Base-by-base conservation (phyloP, 768 basidiomycete genomes). In the Pholiota molesta region DNA sequence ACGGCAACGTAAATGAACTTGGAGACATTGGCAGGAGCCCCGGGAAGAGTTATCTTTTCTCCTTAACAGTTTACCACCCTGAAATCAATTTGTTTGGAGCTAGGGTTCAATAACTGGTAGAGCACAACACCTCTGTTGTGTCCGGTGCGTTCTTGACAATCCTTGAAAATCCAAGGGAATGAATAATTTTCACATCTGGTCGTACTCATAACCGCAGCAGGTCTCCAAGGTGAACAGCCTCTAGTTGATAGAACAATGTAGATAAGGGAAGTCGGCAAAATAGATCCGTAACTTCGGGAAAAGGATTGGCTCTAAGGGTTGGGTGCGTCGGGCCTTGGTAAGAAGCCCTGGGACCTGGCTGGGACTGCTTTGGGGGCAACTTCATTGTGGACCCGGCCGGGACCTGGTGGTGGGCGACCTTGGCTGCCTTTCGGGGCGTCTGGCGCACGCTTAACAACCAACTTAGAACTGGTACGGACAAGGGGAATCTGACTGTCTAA, bases 401-500 rank as follows among this genome's bases (percentile, higher is more conserved):
- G 68, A 74, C 66, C 64, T 70, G 71, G 66, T 51, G 51, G 71
- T 66, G 69, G 68, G 66, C 52, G 67, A 59, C 69, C 63, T 72
- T 67, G 69, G 69, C 65, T 66, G 65, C 65, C 57, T 57, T 57
- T 62, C 57, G 62, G 65, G 62, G 65, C 65, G 65, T 65, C 65
- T 59, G 65, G 65, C 59, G 65, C 40, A 62, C 65, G 61, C 61
- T 65, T 65, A 65, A 65, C 65, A 65, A 65, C 65, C 65, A 54
- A 65, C 65, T 65, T 65, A 65, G 65, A 65, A 65, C 65, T 62
- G 65, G 86, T 84, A 83, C 83, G 85, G 86, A 87, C 86, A 84
- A 84, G 86, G 87, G 86, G 86, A 87, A 88, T 87, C 86, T 85
- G 87, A 87, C 86, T 87, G 86, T 87, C 85, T 87, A 87, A 88